Conservation (phyloP, 106 monocot genomes). For the Dioscorea alata region DNA sequence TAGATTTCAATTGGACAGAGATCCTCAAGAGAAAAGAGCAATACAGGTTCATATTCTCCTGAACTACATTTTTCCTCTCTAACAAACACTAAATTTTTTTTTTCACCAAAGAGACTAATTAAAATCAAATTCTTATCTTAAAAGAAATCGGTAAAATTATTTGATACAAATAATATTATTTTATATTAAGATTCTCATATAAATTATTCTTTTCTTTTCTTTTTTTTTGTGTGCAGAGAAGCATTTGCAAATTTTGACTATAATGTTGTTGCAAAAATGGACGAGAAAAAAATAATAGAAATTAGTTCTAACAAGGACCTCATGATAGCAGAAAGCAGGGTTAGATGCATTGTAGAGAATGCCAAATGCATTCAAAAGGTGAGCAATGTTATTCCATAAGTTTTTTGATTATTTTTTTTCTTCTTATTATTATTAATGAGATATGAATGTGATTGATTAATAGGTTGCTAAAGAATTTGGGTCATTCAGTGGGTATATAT, state of each 20-base stretch:
- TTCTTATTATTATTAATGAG: neutral
- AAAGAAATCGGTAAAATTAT: too few species aligned
- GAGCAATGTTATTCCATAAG: conserved; percentile 4
- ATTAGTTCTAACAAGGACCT: conserved; percentile 61
- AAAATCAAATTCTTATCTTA: too few species aligned
- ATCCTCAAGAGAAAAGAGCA: conserved; percentile 68
- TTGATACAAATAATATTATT: too few species aligned
- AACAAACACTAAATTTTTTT: too few species aligned
- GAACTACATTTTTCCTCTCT: too few species aligned
- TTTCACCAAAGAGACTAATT: too few species aligned
- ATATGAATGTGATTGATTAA: neutral
- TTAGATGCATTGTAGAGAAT: conserved; percentile 68
- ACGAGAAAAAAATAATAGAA: conserved; percentile 58
- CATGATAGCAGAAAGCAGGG: conserved; percentile 44
- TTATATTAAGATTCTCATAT: neutral
- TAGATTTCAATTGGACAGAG: conserved; percentile 79
- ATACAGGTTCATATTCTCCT: conserved; percentile 44
- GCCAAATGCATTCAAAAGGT: conserved; percentile 78
- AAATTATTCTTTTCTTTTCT: too few species aligned
- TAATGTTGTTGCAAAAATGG: conserved; percentile 62
- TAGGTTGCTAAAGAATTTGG: conserved; percentile 83
- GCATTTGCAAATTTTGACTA: conserved; percentile 57
- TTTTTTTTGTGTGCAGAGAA: conserved; percentile 26
- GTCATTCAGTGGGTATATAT: conserved; percentile 79
- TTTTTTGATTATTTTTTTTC: neutral